phyloP scores from a whole-genome alignment of 169 alveolate genomes.

The Plasmodium ovale region DNA sequence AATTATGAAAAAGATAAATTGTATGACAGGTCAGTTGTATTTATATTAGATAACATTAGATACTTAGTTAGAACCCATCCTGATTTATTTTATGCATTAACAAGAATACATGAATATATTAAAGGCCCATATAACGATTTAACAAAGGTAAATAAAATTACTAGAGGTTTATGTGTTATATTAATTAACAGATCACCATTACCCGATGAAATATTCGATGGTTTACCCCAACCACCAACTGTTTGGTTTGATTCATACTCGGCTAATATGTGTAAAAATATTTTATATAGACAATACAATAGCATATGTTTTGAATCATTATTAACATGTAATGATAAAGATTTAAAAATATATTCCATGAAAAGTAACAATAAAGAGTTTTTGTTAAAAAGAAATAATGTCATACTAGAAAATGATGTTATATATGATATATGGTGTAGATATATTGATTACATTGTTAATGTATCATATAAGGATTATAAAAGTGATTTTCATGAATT shows the following conservation, averaged over 20 bases:
- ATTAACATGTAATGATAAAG: constrained; percentile 67
- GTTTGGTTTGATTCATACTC: constrained; percentile 77
- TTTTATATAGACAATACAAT: constrained; percentile 39
- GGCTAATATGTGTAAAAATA: constrained; percentile 74
- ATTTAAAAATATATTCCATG: constrained; percentile 32
- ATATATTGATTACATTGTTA: constrained; percentile 69
- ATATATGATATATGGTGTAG: constrained; percentile 76
- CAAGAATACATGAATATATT: constrained; percentile 76
- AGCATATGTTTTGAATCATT: constrained; percentile 74
- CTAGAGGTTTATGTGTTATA: constrained; percentile 67
- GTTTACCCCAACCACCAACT: constrained; percentile 74
- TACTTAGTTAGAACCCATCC: constrained; percentile 75
- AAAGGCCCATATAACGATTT: constrained; percentile 75
- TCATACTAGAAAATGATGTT: constrained; percentile 61
- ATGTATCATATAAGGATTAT: constrained; percentile 73
- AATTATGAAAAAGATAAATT: constrained; percentile 41
- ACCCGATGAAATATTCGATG: constrained; percentile 77
- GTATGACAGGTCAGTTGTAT: constrained; percentile 73
- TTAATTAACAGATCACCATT: constrained; percentile 74
- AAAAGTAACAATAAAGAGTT: constrained; percentile 60
- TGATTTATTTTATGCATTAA: constrained; percentile 73
- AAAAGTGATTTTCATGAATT: constrained; percentile 75
- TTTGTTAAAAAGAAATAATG: constrained; percentile 49
- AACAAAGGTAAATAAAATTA: constrained; percentile 62
- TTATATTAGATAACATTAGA: constrained; percentile 67